Evolutionary conservation across 768 basidiomycete species (phyloP).

Genomic region (Amanita brunnescens): DNA sequence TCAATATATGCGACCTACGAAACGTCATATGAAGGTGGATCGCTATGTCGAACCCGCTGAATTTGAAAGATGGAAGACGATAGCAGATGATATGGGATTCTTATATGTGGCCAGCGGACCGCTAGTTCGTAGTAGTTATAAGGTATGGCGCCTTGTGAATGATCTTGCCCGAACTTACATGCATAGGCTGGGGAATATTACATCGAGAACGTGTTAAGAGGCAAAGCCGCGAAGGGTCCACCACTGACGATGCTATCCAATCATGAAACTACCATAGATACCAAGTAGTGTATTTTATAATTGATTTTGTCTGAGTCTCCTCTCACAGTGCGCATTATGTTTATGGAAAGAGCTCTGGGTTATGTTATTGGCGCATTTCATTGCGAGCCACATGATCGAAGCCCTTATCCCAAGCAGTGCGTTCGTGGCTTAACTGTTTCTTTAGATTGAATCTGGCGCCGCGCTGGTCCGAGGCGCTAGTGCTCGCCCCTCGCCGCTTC

Average conservation of each 20-base stretch:
- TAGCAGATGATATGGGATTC: constrained; percentile 93
- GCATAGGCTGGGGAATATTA: constrained; percentile 90
- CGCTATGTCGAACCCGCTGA: constrained; percentile 92
- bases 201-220: constrained; percentile 81
- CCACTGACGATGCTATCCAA: constrained; percentile 15
- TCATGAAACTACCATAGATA: constrained; percentile 9
- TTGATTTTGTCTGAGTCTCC: too few relatives aligned
- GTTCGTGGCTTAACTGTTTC: too few relatives aligned
- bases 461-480: too few relatives aligned
- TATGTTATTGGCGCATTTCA: too few relatives aligned
- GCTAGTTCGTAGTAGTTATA: constrained; percentile 92
- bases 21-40: constrained; percentile 98
- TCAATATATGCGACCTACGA: constrained; percentile 99
- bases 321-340: too few relatives aligned
- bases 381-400: too few relatives aligned
- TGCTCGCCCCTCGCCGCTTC: too few relatives aligned
- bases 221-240: constrained; percentile 38
- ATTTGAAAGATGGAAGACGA: constrained; percentile 84
- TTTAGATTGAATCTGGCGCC: too few relatives aligned
- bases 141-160: constrained; percentile 42
- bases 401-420: too few relatives aligned
- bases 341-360: too few relatives aligned
- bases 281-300: background rate
- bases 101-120: constrained; percentile 96
- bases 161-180: background rate